Base-by-base conservation (phyloP, 2,329 filamentous ascomycete genomes). In the Sporothrix brunneoviolacea region DNA sequence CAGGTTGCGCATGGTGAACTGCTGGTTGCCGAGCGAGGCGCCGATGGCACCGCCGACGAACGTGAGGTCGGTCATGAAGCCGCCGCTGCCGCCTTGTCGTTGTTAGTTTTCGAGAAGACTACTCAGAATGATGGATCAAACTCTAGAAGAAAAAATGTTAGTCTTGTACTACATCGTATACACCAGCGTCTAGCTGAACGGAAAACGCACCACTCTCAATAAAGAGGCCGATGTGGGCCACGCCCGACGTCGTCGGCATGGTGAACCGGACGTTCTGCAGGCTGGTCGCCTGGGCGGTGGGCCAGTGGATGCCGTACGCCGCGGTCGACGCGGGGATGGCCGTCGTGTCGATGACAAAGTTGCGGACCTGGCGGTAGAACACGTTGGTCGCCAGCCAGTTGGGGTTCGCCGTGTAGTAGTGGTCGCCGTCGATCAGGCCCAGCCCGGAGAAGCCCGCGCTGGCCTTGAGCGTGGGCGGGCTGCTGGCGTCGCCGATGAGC, bases 1-100 rank as follows among this genome's bases (percentile, higher is more conserved):
- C 45, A 87, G 57, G 63, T 86, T 84, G 38, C 80, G 74, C 55
- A 80, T 81, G 3, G 82, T 86, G 61, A 86, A 88, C 62, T 88
- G 84, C 51, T 86, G 72, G 62, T 86, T 84, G 16, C 79, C 77
- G 68, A 85, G 75, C 55, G 79, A 82, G 41, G 80, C 79, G 56
- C 83, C 82, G 15, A 70, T 69, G 4, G 72, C 72, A 54, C 80
- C 79, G 49, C 79, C 78, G 54, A 74, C 73, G 63, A 82, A 81
- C 4, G 76, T 79, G 62, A 88, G 74, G 60, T 88, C 82, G 1
- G 59, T 54, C 45, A 66, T 52, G 54, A 65, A 62, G 5, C 65
- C 65, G 19, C 61, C 65, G 44, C 63, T 65, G 6, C 65, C 64
- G 33, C n/a, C n/a, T n/a, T n/a, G n/a, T n/a, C n/a, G n/a, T n/a